Conservation (phyloP, 495 filamentous ascomycete species). For the Cercophora sp. region DNA sequence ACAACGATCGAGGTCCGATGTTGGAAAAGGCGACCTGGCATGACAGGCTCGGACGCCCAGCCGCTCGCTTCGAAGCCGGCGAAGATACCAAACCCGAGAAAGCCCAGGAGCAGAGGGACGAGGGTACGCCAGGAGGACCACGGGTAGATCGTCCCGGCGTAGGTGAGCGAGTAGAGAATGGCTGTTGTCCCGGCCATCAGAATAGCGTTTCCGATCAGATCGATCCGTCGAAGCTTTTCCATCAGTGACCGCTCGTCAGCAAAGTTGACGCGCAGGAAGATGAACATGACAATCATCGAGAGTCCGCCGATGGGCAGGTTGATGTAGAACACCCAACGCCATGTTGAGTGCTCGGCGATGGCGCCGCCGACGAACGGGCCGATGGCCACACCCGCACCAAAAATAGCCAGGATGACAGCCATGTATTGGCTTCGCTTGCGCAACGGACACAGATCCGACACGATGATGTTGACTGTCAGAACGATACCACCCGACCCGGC, state of each 20-base stretch:
- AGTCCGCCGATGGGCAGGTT: slow-evolving; percentile 30
- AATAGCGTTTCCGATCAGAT: slow-evolving; percentile 29
- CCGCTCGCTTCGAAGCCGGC: slow-evolving; percentile 18
- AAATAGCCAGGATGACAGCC: slow-evolving; percentile 39
- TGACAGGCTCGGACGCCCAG: slow-evolving; percentile 24
- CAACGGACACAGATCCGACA: slow-evolving; percentile 66
- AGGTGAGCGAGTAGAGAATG: slow-evolving; percentile 24
- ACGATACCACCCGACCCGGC: slow-evolving; percentile 73
- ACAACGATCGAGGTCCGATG: slow-evolving; percentile 25
- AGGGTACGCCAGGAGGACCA: slow-evolving; percentile 31
- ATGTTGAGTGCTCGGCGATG: slow-evolving; percentile 47
- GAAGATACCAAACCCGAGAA: slow-evolving; percentile 21
- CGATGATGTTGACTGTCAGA: slow-evolving; percentile 63
- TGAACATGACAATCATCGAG: slow-evolving; percentile 22
- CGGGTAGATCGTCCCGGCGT: slow-evolving; percentile 18
- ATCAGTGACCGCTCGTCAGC: slow-evolving; percentile 8
- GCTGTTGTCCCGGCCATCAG: slow-evolving; percentile 24
- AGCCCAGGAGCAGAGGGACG: slow-evolving; percentile 24
- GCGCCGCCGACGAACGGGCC: slow-evolving; percentile 75
- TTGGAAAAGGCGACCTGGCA: slow-evolving; percentile 28
- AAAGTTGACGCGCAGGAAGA: slow-evolving; percentile 32
- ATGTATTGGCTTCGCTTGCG: slow-evolving; percentile 55
- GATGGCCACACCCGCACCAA: slow-evolving; percentile 60
- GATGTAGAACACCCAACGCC: slow-evolving; percentile 39
- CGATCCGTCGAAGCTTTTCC: slow-evolving; percentile 25